A percentile compares a stretch with the other conserved stretches of the same genome.
Evolutionary conservation across 441 rosid species (phyloP).

Genomic region (Caryocar brasiliense): DNA sequence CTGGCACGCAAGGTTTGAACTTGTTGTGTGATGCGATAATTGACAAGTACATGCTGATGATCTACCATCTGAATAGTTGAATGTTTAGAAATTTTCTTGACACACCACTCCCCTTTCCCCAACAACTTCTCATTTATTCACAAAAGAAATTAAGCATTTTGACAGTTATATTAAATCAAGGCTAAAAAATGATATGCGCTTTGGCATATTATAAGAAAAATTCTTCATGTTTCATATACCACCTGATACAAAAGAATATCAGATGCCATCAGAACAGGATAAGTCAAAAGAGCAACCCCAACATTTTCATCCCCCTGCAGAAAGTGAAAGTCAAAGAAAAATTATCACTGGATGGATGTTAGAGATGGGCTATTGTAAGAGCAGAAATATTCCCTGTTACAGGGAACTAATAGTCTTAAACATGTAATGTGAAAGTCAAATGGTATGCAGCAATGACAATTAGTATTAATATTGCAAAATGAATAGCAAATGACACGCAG

Average conservation of each 20-base stretch:
- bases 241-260: slow-evolving; percentile 93
- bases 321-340: neutral
- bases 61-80: neutral
- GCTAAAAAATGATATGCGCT: too few species aligned
- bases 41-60: neutral
- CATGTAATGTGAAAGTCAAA: too few species aligned
- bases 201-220: neutral
- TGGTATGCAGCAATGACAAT: too few species aligned
- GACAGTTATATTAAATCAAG: too few species aligned
- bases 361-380: too few species aligned
- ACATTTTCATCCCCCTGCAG: slow-evolving; percentile 83
- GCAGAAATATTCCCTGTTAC: too few species aligned
- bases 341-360: neutral
- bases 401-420: too few species aligned
- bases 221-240: slow-evolving; percentile 6
- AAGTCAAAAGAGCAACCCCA: slow-evolving; percentile 69
- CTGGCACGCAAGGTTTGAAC: neutral
- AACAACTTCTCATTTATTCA: neutral
- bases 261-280: slow-evolving; percentile 86
- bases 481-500: too few species aligned
- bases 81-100: neutral
- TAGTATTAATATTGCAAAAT: too few species aligned
- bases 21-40: neutral
- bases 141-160: too few species aligned
- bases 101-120: too few species aligned